A percentile compares a stretch with the other conserved stretches of the same genome.
Evolutionary conservation across 176 grass and related monocot species (phyloP).

Genomic region (Ananas comosus): DNA sequence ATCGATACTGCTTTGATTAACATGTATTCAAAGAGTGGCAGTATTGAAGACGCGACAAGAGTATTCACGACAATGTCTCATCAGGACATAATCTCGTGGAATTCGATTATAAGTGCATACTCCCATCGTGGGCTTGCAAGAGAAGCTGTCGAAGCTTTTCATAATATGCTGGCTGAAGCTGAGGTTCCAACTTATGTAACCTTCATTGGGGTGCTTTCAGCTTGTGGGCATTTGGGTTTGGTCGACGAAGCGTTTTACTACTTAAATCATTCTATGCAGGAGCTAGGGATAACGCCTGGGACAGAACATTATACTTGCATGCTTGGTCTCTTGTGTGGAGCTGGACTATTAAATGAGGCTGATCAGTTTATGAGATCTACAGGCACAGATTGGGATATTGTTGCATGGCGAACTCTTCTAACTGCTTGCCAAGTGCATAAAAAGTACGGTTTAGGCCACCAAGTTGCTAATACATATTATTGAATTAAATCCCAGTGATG

Average conservation of each 20-base stretch:
- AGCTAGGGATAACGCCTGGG: conserved; percentile 23
- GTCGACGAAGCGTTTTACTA: conserved; percentile 32
- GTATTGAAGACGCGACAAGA: not conserved
- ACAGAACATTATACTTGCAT: conserved; percentile 40
- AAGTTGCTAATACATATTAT: conserved; percentile 26
- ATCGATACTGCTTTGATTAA: conserved; percentile 5
- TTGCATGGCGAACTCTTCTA: conserved; percentile 48
- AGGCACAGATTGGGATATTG: conserved; percentile 21
- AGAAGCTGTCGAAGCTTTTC: conserved; percentile 21
- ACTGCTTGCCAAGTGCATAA: conserved; percentile 32
- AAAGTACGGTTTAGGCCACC: conserved; percentile 21
- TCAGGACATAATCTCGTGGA: conserved; percentile 41
- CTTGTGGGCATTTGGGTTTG: conserved; percentile 42
- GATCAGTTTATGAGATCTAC: conserved; percentile 22
- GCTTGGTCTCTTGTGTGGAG: conserved; percentile 39
- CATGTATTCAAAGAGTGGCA: conserved; percentile 11
- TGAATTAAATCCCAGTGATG: conserved; percentile 35
- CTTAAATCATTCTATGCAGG: conserved; percentile 24
- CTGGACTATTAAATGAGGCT: conserved; percentile 33
- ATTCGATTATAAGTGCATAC: conserved; percentile 30
- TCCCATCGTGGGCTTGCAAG: conserved; percentile 29
- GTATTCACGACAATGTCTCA: conserved; percentile 19
- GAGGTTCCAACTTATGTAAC: conserved; percentile 28
- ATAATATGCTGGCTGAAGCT: conserved; percentile 28
- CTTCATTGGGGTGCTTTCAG: conserved; percentile 32